phyloP scores from a whole-genome alignment of 2,329 filamentous ascomycete species.

The Fusarium sacchari region DNA sequence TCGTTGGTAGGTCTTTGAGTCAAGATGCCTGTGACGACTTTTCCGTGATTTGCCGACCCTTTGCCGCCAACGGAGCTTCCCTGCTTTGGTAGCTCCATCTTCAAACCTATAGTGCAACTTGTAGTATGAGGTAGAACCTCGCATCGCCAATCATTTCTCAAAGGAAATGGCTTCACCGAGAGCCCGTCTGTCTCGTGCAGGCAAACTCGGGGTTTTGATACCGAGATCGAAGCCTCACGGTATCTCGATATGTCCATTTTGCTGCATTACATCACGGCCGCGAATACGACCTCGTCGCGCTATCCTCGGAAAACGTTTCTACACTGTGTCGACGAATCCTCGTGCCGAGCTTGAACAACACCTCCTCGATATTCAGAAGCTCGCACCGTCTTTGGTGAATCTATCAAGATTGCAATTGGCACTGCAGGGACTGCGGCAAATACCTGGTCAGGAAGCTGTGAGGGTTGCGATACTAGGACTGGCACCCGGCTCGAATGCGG shows the following conservation, averaged over 20 bases:
- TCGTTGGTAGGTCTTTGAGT: constrained; percentile 7
- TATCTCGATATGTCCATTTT: constrained; percentile 47
- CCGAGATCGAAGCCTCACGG: constrained; percentile 18
- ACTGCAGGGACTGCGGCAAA: constrained; percentile 69
- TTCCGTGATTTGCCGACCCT: constrained; percentile 44
- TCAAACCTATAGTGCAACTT: constrained; percentile 6
- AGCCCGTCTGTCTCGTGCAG: constrained; percentile 43
- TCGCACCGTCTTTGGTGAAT: constrained; percentile 71
- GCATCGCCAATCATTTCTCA: constrained; percentile 34
- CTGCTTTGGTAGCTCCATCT: constrained; percentile 27
- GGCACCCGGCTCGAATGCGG: constrained; percentile 50
- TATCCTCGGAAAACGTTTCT: constrained; percentile 42
- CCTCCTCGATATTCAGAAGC: constrained; percentile 68
- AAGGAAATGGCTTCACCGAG: constrained; percentile 46
- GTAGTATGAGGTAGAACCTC: constrained; percentile 8
- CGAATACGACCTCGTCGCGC: constrained; percentile 39
- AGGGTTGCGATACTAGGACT: constrained; percentile 68
- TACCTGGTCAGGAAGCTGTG: constrained; percentile 65
- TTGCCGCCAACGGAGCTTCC: constrained; percentile 39
- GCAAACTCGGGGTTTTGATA: constrained; percentile 43
- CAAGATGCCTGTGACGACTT: constrained; percentile 7
- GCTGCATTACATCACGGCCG: constrained; percentile 42
- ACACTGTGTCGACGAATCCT: constrained; percentile 44
- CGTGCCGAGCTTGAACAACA: constrained; percentile 67
- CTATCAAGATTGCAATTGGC: constrained; percentile 78